Evolutionary conservation across 2,329 filamentous ascomycete genomes (phyloP), one percentile per base, ranked within the genome.

Genomic region (Botrytis medusae): DNA sequence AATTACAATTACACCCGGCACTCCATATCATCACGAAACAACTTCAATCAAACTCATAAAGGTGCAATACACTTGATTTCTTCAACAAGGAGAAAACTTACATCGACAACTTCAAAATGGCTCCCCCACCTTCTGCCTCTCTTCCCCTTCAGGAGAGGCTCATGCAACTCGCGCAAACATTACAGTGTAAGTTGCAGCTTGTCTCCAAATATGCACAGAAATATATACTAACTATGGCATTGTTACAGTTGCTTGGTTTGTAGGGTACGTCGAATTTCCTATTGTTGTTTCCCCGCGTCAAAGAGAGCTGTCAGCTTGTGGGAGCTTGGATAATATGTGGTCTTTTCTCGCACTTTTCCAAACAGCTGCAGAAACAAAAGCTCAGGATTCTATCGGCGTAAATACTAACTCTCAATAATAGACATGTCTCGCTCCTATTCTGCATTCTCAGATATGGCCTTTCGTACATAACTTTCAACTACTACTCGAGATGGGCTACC

Each of bases 401-500:
- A 4, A 6, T 69, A 40, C 71, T 72, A 34, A 72, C 32, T 48
- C 48, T 16, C 10, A 8, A 32, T 25, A 81, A 78, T 80, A 97
- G 95, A 78, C 96, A 99, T 82, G 85, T 98, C 75, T 92, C 91
- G 57, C 89, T 98, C 75, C 91, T 99, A 78, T 85, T 97, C 78
- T 91, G 90, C 80, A 93, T 95, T 70, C 82, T 92, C 80, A 92
- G 94, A 82, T 99, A 98, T 84, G 84, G 87, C 76, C 83, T 98
- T 75, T 97, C 94, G 67, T 97, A 94, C 86, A 84, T 98, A 74
- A 92, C 92, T 80, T 92, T 98, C 87, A 97, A 97, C 87, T 94
- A 90, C 83, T 92, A 92, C 82, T 91, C 90, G 73, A 85, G 89
- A 81, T 90, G 90, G 86, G 95, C 95, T 65, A 87, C 89, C 77